Conservation (phyloP, 495 filamentous ascomycete species). For the Hyaloscypha hepaticicola region DNA sequence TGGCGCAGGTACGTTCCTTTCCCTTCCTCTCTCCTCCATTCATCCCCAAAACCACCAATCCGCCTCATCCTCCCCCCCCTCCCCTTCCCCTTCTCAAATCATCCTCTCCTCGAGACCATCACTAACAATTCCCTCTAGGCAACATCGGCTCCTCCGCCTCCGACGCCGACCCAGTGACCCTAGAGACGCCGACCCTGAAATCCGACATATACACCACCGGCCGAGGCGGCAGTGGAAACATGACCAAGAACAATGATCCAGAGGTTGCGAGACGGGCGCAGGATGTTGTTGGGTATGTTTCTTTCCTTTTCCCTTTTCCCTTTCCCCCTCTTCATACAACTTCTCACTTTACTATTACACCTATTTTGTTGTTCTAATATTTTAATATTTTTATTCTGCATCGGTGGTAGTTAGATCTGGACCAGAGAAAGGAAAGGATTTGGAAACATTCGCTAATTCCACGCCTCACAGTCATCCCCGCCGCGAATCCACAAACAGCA, state of each 20-base stretch:
- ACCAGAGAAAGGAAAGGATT: constrained; percentile 15
- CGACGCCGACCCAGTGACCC: constrained; percentile 52
- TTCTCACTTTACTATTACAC: too few species aligned
- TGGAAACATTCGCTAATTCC: too few species aligned
- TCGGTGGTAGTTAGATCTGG: too few species aligned
- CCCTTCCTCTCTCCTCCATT: not conserved
- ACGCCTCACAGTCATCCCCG: constrained; percentile 23
- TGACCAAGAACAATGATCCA: constrained; percentile 66
- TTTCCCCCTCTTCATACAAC: not conserved
- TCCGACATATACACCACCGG: constrained; percentile 78
- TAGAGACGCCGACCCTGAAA: constrained; percentile 83
- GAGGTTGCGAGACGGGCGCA: constrained; percentile 72
- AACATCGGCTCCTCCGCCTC: constrained; percentile 66
- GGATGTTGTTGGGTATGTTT: constrained; percentile 65
- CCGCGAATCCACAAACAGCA: constrained; percentile 25
- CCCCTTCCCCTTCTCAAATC: not conserved
- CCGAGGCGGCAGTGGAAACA: constrained; percentile 65
- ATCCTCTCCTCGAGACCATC: not conserved
- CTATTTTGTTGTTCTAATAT: too few species aligned
- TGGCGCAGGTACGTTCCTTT: constrained; percentile 20
- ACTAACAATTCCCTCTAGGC: constrained; percentile 41
- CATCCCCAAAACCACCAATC: not conserved
- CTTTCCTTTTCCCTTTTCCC: constrained; percentile 20
- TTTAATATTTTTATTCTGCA: too few species aligned
- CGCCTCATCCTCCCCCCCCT: not conserved